phyloP scores from a whole-genome alignment of 2,329 filamentous ascomycete species.

The Ciborinia camelliae region DNA sequence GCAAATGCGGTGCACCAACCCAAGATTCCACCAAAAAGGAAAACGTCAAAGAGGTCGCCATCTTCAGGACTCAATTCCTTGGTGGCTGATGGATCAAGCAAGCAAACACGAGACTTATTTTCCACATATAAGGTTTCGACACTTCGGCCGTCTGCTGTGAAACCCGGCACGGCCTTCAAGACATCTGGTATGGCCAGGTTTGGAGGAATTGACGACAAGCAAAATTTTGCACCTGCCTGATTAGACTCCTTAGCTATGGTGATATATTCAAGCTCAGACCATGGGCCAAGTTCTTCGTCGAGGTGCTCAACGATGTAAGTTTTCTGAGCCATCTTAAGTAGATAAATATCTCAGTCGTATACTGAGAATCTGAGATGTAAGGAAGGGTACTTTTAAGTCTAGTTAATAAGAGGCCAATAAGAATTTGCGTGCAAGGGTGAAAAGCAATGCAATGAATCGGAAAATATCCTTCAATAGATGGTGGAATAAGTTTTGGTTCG shows the following conservation, averaged over 20 bases:
- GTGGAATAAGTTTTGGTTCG: slow-evolving; percentile 19
- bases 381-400: neutral
- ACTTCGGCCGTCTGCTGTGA: slow-evolving; percentile 70
- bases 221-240: slow-evolving; percentile 64
- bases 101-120: slow-evolving; percentile 73
- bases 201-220: slow-evolving; percentile 75
- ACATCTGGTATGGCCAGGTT: slow-evolving; percentile 62
- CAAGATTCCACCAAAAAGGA: slow-evolving; percentile 93
- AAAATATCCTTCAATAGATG: slow-evolving; percentile 19
- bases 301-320: slow-evolving; percentile 96
- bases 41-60: slow-evolving; percentile 78
- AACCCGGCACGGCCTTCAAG: slow-evolving; percentile 54
- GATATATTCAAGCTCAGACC: slow-evolving; percentile 91
- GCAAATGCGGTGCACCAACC: slow-evolving; percentile 51
- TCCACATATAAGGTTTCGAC: slow-evolving; percentile 78
- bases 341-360: slow-evolving; percentile 9
- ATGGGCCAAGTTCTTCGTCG: slow-evolving; percentile 87
- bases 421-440: slow-evolving; percentile 11
- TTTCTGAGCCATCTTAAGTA: slow-evolving; percentile 49
- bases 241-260: slow-evolving; percentile 81
- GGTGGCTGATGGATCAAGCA: slow-evolving; percentile 81
- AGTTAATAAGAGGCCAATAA: slow-evolving; percentile 12
- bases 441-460: slow-evolving; percentile 24
- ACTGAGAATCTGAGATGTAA: too few species aligned
- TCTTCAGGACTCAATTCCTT: slow-evolving; percentile 82